Evolutionary conservation across 768 basidiomycete species (phyloP), one percentile per base, ranked within the genome.

Genomic region (Suillus clintonianus): DNA sequence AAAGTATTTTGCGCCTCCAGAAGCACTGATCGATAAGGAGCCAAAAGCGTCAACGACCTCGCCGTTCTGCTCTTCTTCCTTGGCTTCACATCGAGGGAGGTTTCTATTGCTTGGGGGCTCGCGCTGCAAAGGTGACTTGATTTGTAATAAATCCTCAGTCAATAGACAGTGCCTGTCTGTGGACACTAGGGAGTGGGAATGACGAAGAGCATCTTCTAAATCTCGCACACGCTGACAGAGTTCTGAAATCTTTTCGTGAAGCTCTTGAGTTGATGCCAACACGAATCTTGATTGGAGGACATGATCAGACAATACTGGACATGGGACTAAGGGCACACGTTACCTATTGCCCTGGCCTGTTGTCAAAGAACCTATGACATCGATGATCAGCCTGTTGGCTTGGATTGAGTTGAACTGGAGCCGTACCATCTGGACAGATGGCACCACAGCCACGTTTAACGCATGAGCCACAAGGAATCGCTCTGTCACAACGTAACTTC

Each of bases 271-370:
- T 0, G 89, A 90, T 0, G 90, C 91, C 34, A 92, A 84, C 1
- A 92, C 90, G 69, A 92, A 93, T 24, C 90, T 90, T 66, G 2
- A 57, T 59, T n/a, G 19, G 27, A 66, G 45, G 64, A 61, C 19
- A 55, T 10, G 4, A 34, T 56, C 32, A 67, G 66, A 47, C 14
- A 27, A 54, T 41, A 32, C 48, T 45, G 4, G 50, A 24, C 59
- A 22, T 0, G 17, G 30, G 59, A 56, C 56, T 0, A 43, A 2
- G 37, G 22, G 32, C 39, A 60, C 65, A 36, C 70, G 78, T 55
- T 68, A 89, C 90, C 89, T 85, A 80, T 91, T 92, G 17, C 91
- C 91, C 74, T 91, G 88, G 9, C 91, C 91, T 54, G 91, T 92
- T 11, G 90, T 92, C 51, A 92, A 78, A 13, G 90, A 91, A 59